phyloP scores from a whole-genome alignment of 768 basidiomycete genomes.

The Lyophyllum decastes region DNA sequence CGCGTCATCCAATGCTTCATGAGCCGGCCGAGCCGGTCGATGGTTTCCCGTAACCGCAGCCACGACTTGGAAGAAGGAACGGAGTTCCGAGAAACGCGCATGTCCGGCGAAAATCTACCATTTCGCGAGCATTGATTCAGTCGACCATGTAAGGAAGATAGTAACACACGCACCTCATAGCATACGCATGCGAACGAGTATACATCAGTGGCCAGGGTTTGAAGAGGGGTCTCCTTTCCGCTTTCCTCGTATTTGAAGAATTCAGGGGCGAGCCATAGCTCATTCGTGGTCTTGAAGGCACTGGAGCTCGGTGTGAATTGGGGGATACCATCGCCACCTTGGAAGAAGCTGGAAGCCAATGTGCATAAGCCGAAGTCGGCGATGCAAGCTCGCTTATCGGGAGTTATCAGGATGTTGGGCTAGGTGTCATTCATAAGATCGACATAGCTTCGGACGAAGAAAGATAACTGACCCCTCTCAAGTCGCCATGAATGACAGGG shows the following conservation, averaged over 20 bases:
- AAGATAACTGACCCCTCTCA: slow-evolving; percentile 6
- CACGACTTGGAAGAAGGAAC: slow-evolving; percentile 1
- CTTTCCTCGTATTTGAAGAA: slow-evolving; percentile 2
- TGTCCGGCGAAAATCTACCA: slow-evolving; percentile 6
- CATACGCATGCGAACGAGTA: slow-evolving; percentile 8
- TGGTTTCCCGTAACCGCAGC: slow-evolving; percentile 1
- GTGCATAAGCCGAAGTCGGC: slow-evolving; percentile 14
- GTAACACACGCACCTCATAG: background rate
- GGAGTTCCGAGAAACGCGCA: slow-evolving; percentile 7
- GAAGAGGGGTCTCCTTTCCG: slow-evolving; percentile 1
- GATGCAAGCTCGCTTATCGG: slow-evolving; percentile 10
- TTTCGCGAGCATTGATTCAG: background rate
- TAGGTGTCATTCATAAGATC: background rate
- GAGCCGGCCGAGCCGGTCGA: background rate
- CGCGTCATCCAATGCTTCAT: background rate
- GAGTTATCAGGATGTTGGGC: slow-evolving; percentile 15
- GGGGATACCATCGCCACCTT: background rate
- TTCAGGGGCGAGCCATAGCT: slow-evolving; percentile 13
- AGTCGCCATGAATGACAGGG: slow-evolving; percentile 10
- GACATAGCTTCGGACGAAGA: background rate
- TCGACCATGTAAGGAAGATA: background rate
- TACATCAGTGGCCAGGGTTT: slow-evolving; percentile 8
- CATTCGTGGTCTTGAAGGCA: slow-evolving; percentile 1
- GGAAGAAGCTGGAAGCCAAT: background rate
- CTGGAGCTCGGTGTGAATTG: slow-evolving; percentile 8